A percentile compares a stretch with the other conserved stretches of the same genome.
phyloP scores from a whole-genome alignment of 305 asterid genomes.

The Fraxinus dipetala region DNA sequence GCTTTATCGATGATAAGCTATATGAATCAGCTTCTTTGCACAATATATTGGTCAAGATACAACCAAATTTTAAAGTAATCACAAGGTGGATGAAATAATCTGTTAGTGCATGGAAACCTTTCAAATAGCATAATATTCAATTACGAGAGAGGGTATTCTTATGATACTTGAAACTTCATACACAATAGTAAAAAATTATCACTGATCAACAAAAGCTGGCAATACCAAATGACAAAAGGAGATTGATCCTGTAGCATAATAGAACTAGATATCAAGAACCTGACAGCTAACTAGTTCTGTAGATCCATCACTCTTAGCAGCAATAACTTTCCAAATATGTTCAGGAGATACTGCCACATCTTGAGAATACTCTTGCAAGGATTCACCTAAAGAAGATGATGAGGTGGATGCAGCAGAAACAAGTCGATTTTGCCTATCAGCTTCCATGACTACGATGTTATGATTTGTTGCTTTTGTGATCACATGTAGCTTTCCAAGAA shows the following conservation, averaged over 20 bases:
- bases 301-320: constrained; percentile 30
- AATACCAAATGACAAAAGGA: background rate
- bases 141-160: background rate
- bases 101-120: background rate
- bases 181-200: background rate
- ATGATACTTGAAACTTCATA: background rate
- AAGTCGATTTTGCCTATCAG: constrained; percentile 44
- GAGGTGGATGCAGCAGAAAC: constrained; percentile 37
- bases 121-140: background rate
- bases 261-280: background rate
- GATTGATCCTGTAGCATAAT: background rate
- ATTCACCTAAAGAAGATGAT: constrained; percentile 20
- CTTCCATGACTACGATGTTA: constrained; percentile 63
- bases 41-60: background rate
- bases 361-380: constrained; percentile 27
- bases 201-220: background rate
- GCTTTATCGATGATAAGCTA: background rate
- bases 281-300: constrained; percentile 6
- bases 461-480: constrained; percentile 63
- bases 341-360: constrained; percentile 20
- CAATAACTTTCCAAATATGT: constrained; percentile 30
- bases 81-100: background rate
- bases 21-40: background rate
- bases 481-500: constrained; percentile 73
- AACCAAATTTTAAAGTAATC: background rate